phyloP scores from a whole-genome alignment of 257 asterid species.

The Solanum etuberosum region DNA sequence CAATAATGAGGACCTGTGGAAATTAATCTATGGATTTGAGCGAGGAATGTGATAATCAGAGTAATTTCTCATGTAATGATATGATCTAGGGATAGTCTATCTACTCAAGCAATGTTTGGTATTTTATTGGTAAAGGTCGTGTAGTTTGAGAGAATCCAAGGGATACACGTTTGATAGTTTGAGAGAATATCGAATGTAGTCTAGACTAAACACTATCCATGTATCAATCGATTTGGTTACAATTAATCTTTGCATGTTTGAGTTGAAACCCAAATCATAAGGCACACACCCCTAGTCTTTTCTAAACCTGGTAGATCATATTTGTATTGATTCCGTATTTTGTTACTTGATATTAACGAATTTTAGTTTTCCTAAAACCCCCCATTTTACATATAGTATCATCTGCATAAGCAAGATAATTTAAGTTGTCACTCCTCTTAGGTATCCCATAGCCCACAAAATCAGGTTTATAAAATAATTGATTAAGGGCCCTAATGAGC shows the following conservation, averaged over 20 bases:
- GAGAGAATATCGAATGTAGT: not conserved
- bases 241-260: too few species aligned
- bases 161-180: not conserved
- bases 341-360: not conserved
- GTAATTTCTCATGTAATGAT: too few species aligned
- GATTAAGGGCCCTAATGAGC: too few species aligned
- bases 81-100: not conserved
- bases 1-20: not conserved
- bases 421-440: too few species aligned
- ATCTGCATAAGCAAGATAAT: too few species aligned
- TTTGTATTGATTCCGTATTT: too few species aligned
- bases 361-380: not conserved
- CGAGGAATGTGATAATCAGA: too few species aligned
- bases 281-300: not conserved
- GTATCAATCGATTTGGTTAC: not conserved
- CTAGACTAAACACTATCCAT: not conserved
- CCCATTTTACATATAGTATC: not conserved
- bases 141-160: not conserved
- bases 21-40: too few species aligned
- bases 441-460: too few species aligned
- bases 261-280: not conserved
- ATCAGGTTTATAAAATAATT: too few species aligned
- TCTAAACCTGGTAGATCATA: not conserved
- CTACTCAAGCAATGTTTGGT: not conserved
- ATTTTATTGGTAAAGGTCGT: not conserved